Conservation (phyloP, 306 rosid species). For the Mimosa bimucronata region DNA sequence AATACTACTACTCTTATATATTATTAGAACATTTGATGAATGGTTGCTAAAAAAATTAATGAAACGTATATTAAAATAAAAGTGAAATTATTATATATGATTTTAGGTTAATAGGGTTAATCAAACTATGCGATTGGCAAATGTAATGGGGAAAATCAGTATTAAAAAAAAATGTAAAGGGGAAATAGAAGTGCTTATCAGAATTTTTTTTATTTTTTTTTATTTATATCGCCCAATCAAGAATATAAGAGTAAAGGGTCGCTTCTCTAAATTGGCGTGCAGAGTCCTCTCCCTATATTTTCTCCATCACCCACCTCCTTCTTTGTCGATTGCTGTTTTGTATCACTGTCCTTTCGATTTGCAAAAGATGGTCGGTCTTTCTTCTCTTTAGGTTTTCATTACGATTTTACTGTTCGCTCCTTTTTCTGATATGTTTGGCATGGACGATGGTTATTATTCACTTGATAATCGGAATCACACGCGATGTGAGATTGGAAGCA, state of each 20-base stretch:
- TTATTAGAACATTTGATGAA: neutral
- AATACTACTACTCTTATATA: neutral
- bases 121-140: neutral
- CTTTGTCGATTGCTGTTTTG: slow-evolving; percentile 19
- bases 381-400: slow-evolving; percentile 21
- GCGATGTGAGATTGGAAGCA: slow-evolving; percentile 1
- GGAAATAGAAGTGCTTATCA: neutral
- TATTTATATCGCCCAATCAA: neutral
- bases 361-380: slow-evolving; percentile 25
- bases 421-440: neutral
- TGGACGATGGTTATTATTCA: too few species aligned
- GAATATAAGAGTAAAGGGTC: slow-evolving; percentile 3
- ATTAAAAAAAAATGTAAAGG: too few species aligned
- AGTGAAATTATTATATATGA: neutral
- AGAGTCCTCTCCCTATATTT: slow-evolving; percentile 2
- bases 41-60: neutral
- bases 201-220: too few species aligned
- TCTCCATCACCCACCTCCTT: slow-evolving; percentile 15
- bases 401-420: neutral
- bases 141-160: too few species aligned
- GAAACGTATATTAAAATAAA: neutral
- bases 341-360: neutral
- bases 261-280: neutral
- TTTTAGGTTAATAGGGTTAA: neutral
- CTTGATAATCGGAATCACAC: neutral